Percentiles rank a stretch among this genome's conserved stretches.
These are phyloP conservation scores for Lactifluus pinguis DNA, from an alignment of 768 basidiomycete species.

Conservation along the genomic window DNA sequence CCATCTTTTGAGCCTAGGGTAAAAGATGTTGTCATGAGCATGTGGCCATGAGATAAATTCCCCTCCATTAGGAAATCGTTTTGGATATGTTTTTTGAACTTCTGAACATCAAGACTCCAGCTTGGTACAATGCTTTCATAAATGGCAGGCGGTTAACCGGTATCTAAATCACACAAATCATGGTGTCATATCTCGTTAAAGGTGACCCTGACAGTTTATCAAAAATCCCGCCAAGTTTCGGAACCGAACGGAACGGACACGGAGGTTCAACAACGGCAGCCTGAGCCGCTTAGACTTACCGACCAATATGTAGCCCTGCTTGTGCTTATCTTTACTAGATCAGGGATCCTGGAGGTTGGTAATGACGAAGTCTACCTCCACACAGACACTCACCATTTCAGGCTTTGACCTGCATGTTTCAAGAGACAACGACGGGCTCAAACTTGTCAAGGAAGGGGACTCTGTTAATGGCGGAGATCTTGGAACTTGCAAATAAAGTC, in stretches of 20 bases:
- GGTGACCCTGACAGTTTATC: constrained; percentile 46
- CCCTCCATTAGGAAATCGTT: constrained; percentile 62
- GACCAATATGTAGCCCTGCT: constrained; percentile 90
- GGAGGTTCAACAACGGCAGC: constrained; percentile 28
- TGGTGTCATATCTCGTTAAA: background rate
- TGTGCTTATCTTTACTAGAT: constrained; percentile 73
- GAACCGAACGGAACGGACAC: constrained; percentile 21
- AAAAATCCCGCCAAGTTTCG: constrained; percentile 14
- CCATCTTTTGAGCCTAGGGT: constrained; percentile 84
- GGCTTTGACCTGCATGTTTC: constrained; percentile 80
- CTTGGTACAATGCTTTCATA: constrained; percentile 90
- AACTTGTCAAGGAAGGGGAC: constrained; percentile 85
- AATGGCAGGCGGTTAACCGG: constrained; percentile 83
- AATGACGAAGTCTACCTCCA: background rate
- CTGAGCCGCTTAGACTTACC: constrained; percentile 67
- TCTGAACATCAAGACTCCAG: constrained; percentile 83
- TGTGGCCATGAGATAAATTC: background rate
- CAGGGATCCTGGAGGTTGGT: constrained; percentile 80
- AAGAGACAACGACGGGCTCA: constrained; percentile 65
- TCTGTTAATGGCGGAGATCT: constrained; percentile 80
- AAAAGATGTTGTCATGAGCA: constrained; percentile 20
- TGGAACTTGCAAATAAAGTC: constrained; percentile 82
- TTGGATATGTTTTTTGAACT: constrained; percentile 93
- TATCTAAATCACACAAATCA: constrained; percentile 24
- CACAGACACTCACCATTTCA: constrained; percentile 24